Percentiles rank a stretch among this genome's conserved stretches.
These are phyloP conservation scores for Cucumis melo DNA, from an alignment of 306 rosid genomes.

Conservation along the genomic window DNA sequence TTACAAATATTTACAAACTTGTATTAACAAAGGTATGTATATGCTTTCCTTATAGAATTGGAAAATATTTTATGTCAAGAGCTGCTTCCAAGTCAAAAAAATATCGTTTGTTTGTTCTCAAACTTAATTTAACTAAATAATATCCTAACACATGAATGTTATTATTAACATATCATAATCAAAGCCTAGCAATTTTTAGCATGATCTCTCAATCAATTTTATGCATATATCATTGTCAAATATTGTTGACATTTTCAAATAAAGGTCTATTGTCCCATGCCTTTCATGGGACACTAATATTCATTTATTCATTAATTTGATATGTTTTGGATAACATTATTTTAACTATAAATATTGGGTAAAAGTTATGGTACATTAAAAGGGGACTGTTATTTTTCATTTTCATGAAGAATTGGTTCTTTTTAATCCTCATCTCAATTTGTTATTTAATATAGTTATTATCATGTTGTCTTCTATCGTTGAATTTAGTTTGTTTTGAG, in stretches of 20 bases:
- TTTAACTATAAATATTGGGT: background rate
- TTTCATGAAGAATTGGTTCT: too few relatives aligned
- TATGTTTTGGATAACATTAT: background rate
- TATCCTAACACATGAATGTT: background rate
- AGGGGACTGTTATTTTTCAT: too few relatives aligned
- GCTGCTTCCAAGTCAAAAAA: background rate
- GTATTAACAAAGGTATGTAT: background rate
- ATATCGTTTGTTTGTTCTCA: background rate
- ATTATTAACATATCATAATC: background rate
- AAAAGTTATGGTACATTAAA: background rate
- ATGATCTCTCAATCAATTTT: background rate
- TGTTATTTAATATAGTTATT: too few relatives aligned
- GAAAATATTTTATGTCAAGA: background rate
- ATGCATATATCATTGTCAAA: background rate
- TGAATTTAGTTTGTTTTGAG: too few relatives aligned
- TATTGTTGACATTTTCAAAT: background rate
- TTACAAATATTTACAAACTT: too few relatives aligned
- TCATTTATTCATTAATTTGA: background rate
- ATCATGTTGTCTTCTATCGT: too few relatives aligned
- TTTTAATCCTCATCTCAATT: too few relatives aligned
- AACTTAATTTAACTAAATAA: background rate
- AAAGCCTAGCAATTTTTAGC: background rate
- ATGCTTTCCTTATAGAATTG: background rate
- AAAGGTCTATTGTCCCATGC: background rate
- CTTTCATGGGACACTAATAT: background rate